phyloP scores from a whole-genome alignment of 768 basidiomycete genomes.

The Trametes cinnabarina region DNA sequence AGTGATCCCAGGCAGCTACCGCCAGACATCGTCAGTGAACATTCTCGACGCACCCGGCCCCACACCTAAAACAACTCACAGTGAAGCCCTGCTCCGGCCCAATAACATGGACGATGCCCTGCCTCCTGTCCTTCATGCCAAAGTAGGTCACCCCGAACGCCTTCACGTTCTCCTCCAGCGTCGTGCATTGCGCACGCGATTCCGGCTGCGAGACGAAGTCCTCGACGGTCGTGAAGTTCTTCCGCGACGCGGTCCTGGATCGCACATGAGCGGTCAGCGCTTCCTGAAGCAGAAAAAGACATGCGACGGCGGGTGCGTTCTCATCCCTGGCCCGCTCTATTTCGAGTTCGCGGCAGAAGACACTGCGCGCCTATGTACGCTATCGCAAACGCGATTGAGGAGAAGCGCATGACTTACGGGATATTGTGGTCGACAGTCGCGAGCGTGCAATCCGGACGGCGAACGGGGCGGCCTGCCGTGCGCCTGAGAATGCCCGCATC shows the following conservation, averaged over 20 bases:
- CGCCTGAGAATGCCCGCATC: constrained; percentile 29
- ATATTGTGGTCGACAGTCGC: constrained; percentile 62
- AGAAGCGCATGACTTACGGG: constrained; percentile 39
- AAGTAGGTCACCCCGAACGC: constrained; percentile 67
- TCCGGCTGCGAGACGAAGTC: constrained; percentile 58
- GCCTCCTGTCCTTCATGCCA: constrained; percentile 62
- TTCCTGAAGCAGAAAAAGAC: background rate
- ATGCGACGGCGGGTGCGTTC: background rate
- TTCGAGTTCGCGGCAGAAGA: background rate
- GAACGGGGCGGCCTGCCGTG: constrained; percentile 53
- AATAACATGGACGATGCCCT: constrained; percentile 62
- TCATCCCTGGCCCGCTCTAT: background rate
- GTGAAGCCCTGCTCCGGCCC: constrained; percentile 69
- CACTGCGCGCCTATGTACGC: background rate
- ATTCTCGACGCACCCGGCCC: background rate
- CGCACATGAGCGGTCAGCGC: background rate
- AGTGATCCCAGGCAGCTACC: constrained; percentile 44
- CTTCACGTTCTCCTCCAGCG: constrained; percentile 64
- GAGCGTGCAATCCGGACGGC: constrained; percentile 63
- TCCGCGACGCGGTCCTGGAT: constrained; percentile 46
- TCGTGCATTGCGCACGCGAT: constrained; percentile 53
- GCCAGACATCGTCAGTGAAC: background rate
- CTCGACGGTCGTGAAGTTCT: constrained; percentile 47
- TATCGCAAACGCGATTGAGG: background rate
- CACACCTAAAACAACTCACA: constrained; percentile 24